Percentiles rank a stretch among this genome's conserved stretches.
Conservation (phyloP, 805 yeast species). For the Candida maesae region DNA sequence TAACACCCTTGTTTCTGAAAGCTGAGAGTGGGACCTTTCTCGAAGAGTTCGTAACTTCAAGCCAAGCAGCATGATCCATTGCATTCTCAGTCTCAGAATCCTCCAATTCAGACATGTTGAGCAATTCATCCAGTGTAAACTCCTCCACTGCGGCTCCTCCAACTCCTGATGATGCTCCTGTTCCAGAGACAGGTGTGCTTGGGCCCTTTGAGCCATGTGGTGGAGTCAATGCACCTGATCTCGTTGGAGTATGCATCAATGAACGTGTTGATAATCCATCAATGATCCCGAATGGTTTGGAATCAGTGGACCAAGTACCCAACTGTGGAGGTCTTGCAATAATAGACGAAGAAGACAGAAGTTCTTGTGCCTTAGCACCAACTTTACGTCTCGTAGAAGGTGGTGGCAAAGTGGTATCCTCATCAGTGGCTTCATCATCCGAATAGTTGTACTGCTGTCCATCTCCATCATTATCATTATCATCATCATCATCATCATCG, state of each 20-base stretch:
- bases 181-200: conserved; percentile 19
- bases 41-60: conserved; percentile 35
- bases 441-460: conserved; percentile 22
- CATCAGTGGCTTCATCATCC: conserved; percentile 92
- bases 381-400: conserved; percentile 53
- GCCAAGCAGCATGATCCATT: conserved; percentile 33
- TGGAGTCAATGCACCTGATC: conserved; percentile 5
- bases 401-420: conserved; percentile 78
- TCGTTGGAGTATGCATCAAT: conserved; percentile 43
- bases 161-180: no score
- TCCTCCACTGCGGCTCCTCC: conserved; percentile 30
- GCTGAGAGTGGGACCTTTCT: conserved; percentile 81
- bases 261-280: conserved; percentile 92
- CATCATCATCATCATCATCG: conserved; percentile 30
- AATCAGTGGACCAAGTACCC: conserved; percentile 87
- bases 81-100: conserved; percentile 59
- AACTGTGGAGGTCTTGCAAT: conserved; percentile 87
- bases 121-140: conserved; percentile 68
- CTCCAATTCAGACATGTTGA: conserved; percentile 85
- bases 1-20: conserved; percentile 74
- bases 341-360: conserved; percentile 79
- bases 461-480: conserved; percentile 15
- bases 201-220: conserved; percentile 3
- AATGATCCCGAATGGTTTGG: conserved; percentile 87
- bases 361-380: conserved; percentile 86